phyloP scores from a whole-genome alignment of 1,284 basidiomycete species.

The Schizopora paradoxa region DNA sequence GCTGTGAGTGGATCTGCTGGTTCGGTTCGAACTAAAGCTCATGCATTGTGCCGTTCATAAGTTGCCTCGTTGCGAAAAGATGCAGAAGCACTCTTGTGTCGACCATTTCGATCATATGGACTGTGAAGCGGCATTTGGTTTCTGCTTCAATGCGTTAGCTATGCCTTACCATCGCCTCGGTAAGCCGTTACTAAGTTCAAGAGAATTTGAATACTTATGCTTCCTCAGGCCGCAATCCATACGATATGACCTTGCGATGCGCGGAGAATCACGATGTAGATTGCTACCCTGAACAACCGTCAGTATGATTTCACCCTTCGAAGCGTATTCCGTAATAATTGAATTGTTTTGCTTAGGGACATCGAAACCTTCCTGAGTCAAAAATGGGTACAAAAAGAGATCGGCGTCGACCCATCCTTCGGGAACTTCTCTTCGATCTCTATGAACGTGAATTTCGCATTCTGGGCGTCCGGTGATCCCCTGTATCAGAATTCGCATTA shows the following conservation, averaged over 20 bases:
- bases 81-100: conserved; percentile 31
- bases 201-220: conserved; percentile 25
- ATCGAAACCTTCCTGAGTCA: conserved; percentile 51
- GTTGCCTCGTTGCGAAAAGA: conserved; percentile 45
- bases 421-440: conserved; percentile 49
- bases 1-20: neutral
- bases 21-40: conserved; percentile 48
- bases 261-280: conserved; percentile 36
- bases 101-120: conserved; percentile 23
- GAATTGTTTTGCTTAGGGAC: conserved; percentile 30
- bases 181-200: conserved; percentile 30
- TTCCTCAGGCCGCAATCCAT: conserved; percentile 41
- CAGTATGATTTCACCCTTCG: conserved; percentile 15
- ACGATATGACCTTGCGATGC: conserved; percentile 61
- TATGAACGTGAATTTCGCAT: conserved; percentile 36
- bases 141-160: conserved; percentile 22
- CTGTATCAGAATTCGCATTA: conserved; percentile 46
- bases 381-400: conserved; percentile 41
- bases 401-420: conserved; percentile 56
- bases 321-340: neutral
- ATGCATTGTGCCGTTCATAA: conserved; percentile 23
- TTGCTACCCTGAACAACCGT: conserved; percentile 49
- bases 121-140: conserved; percentile 23
- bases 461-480: conserved; percentile 35
- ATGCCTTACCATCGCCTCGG: conserved; percentile 24